Percentiles rank a stretch among this genome's conserved stretches.
phyloP scores from a whole-genome alignment of 805 yeast species.

The Lachancea fermentati region DNA sequence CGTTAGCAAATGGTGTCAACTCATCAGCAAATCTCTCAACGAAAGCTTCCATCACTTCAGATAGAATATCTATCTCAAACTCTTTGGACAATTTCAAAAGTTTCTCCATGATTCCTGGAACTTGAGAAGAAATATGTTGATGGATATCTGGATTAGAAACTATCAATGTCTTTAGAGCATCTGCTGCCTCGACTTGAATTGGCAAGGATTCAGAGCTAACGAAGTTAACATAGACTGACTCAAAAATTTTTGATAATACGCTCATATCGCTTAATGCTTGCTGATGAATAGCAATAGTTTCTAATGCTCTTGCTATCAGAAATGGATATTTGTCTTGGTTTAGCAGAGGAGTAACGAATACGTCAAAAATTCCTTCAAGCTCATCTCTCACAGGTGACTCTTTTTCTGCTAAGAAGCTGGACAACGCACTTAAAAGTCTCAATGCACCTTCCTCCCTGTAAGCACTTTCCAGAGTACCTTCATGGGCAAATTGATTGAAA shows the following conservation, averaged over 20 bases:
- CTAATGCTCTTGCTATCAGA: constrained; percentile 65
- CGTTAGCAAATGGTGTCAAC: constrained; percentile 80
- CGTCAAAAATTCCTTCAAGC: constrained; percentile 60
- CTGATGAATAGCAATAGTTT: constrained; percentile 43
- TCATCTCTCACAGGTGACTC: constrained; percentile 43
- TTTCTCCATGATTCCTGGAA: constrained; percentile 77
- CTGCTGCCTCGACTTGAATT: constrained; percentile 78
- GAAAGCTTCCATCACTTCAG: constrained; percentile 92
- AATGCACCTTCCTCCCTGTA: constrained; percentile 77
- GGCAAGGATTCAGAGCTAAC: constrained; percentile 50
- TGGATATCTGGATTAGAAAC: constrained; percentile 58
- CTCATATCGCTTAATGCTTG: constrained; percentile 33
- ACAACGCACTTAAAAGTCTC: constrained; percentile 69
- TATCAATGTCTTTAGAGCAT: constrained; percentile 77
- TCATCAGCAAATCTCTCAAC: constrained; percentile 84
- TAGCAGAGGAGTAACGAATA: constrained; percentile 61
- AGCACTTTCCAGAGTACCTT: constrained; percentile 38
- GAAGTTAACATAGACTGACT: constrained; percentile 37
- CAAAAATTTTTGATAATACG: constrained; percentile 37
- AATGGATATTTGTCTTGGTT: constrained; percentile 49
- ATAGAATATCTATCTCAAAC: constrained; percentile 78
- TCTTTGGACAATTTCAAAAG: constrained; percentile 69
- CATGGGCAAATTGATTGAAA: constrained; percentile 32
- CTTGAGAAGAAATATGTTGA: constrained; percentile 61
- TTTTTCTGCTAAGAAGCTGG: constrained; percentile 33